Conservation (phyloP, 2,329 filamentous ascomycete genomes). For the Nannizziopsis barbatae region DNA sequence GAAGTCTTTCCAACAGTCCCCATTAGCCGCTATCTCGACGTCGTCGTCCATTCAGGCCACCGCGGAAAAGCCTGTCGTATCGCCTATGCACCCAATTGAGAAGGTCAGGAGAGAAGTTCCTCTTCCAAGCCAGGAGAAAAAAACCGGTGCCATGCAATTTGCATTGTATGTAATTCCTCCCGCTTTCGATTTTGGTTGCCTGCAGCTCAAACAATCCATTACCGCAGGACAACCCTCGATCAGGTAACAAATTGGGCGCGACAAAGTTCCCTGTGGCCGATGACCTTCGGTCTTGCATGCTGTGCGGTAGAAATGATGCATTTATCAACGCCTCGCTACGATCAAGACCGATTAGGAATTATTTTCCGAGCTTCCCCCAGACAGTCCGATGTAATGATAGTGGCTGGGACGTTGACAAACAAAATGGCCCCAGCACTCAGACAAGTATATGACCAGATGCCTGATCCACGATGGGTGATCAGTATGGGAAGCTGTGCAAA, state of each 20-base stretch:
- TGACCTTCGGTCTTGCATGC: constrained; percentile 85
- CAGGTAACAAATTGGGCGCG: constrained; percentile 79
- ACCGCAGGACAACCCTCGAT: constrained; percentile 43
- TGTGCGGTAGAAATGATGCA: constrained; percentile 95
- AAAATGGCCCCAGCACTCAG: constrained; percentile 85
- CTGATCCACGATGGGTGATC: constrained; percentile 78
- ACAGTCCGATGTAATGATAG: constrained; percentile 84
- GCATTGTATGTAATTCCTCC: constrained; percentile 32
- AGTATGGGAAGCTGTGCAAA: constrained; percentile 81
- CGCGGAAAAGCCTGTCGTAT: background rate
- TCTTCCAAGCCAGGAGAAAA: constrained; percentile 40
- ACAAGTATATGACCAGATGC: constrained; percentile 92
- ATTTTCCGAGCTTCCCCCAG: constrained; percentile 79
- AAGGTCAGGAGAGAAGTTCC: constrained; percentile 39
- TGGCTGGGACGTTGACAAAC: constrained; percentile 80
- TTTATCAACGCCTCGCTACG: constrained; percentile 77
- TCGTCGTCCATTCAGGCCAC: background rate
- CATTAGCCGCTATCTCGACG: constrained; percentile 1
- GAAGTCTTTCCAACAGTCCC: background rate
- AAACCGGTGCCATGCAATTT: constrained; percentile 43
- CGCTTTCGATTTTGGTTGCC: background rate
- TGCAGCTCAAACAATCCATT: constrained; percentile 1
- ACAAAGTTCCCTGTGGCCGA: constrained; percentile 79
- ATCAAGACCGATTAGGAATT: constrained; percentile 77
- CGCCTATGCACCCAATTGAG: background rate